A percentile compares a stretch with the other conserved stretches of the same genome.
Conservation (phyloP, 2,329 filamentous ascomycete genomes). For the Cladosporium halotolerans region DNA sequence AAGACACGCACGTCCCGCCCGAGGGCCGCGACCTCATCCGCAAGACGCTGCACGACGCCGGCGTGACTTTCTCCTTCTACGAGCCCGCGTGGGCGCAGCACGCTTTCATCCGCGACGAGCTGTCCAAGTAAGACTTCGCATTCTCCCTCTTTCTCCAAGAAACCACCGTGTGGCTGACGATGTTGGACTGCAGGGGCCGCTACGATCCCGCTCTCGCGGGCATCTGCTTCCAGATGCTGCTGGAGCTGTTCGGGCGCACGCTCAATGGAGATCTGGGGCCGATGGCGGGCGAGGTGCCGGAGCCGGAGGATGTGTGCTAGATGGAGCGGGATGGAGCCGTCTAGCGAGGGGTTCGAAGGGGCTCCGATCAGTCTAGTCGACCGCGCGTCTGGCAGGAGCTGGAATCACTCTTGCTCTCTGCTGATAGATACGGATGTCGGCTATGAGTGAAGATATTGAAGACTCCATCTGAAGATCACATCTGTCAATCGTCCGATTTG, state of each 20-base stretch:
- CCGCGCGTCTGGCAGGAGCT: too few relatives aligned
- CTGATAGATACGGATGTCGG: too few relatives aligned
- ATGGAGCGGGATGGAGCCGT: background rate
- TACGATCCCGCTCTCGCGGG: slow-evolving; percentile 85
- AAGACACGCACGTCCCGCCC: slow-evolving; percentile 83
- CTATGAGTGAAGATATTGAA: too few relatives aligned
- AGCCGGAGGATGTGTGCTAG: slow-evolving; percentile 35
- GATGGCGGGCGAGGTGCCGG: slow-evolving; percentile 47
- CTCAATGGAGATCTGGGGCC: slow-evolving; percentile 74
- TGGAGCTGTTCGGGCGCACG: slow-evolving; percentile 75
- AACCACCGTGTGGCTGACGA: background rate
- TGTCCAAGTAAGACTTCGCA: slow-evolving; percentile 40
- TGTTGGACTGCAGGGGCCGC: slow-evolving; percentile 49
- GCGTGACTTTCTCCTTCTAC: slow-evolving; percentile 71
- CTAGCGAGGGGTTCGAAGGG: background rate
- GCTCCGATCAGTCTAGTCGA: too few relatives aligned
- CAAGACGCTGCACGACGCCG: slow-evolving; percentile 69
- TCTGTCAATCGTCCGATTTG: too few relatives aligned
- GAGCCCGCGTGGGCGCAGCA: slow-evolving; percentile 93
- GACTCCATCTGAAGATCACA: too few relatives aligned
- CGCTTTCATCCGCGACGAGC: slow-evolving; percentile 87
- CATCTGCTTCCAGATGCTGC: slow-evolving; percentile 82
- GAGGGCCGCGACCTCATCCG: slow-evolving; percentile 78
- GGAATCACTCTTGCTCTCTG: too few relatives aligned
- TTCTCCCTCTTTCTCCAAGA: background rate